A percentile compares a stretch with the other conserved stretches of the same genome.
Evolutionary conservation across 257 asterid genomes (phyloP).

Genomic region (Echites panduratus): DNA sequence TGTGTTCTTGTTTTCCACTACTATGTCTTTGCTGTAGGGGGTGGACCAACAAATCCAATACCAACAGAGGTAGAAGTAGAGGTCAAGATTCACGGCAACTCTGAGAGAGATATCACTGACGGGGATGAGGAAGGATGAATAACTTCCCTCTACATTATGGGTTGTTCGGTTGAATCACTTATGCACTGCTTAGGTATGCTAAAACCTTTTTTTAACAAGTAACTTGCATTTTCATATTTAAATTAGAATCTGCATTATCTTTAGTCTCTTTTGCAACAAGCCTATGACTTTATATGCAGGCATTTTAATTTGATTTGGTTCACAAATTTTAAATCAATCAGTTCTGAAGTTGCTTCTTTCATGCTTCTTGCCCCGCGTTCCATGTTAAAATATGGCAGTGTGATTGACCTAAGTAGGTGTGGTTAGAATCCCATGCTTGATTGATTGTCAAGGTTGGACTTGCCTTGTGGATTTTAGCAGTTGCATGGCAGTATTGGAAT

Average conservation of each 20-base stretch:
- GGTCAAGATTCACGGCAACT: conserved; percentile 17
- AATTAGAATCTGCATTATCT: background rate
- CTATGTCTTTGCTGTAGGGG: conserved; percentile 23
- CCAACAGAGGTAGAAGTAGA: conserved; percentile 26
- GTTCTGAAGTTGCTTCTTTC: background rate
- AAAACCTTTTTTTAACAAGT: background rate
- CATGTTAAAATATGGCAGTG: background rate
- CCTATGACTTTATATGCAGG: background rate
- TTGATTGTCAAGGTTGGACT: background rate
- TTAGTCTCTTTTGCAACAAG: background rate
- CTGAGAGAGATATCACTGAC: conserved; percentile 12
- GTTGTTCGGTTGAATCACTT: conserved; percentile 15
- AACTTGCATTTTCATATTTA: background rate
- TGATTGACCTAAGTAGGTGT: background rate
- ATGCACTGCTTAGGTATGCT: background rate
- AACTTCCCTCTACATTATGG: background rate
- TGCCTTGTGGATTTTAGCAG: background rate
- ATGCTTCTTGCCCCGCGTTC: background rate
- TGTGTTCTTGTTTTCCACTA: background rate
- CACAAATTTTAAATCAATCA: background rate
- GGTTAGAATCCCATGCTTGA: background rate
- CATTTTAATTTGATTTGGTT: background rate
- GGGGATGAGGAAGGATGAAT: conserved; percentile 31
- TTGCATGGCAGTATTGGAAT: conserved; percentile 1
- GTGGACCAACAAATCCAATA: conserved; percentile 21